Evolutionary conservation across 108 stramenopile species (phyloP), one percentile per base, ranked within the genome.

Genomic region (Nitzschia inconspicua): DNA sequence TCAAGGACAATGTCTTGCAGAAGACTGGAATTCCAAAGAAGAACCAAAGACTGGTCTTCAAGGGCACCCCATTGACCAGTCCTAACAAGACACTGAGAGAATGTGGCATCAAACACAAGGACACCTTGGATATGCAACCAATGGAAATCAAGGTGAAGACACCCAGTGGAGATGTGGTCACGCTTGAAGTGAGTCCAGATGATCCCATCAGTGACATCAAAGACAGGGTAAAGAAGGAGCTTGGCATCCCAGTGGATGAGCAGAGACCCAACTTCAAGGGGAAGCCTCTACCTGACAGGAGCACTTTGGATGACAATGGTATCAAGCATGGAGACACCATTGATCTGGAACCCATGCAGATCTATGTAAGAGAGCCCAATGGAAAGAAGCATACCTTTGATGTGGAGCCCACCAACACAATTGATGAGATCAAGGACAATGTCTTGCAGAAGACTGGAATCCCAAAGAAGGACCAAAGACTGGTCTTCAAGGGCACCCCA

Each of bases 301-400:
- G 23, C 11, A 70, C 60, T 31, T 37, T 70, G 24, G 52, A 46
- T 25, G 51, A 62, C 28, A 25, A 48, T 14, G 39, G 34, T 23
- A 61, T 70, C 37, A 40, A 55, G 3, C 68, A 70, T 30, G 68
- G 60, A 4, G 60, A 61, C 39, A 60, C 39, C 1, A 30, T 70
- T 14, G 30, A 52, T 39, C 40, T 70, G 53, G 42, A 41, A 32
- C 66, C 60, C 36, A 73, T 67, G 72, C 23, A 66, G 37, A 67
- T 73, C 13, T 44, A 32, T 29, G 60, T 73, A 5, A 29, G 44
- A 28, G 46, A 36, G 0, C 19, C 27, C 32, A 50, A 58, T 29
- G 64, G 63, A 10, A 44, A 23, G 35, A 23, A 31, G 9, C 16
- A 28, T 7, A 61, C 60, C 32, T 34, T 48, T 11, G 60, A 61